Base-by-base conservation (phyloP, 2,329 filamentous ascomycete genomes). In the Calycina herbarum region DNA sequence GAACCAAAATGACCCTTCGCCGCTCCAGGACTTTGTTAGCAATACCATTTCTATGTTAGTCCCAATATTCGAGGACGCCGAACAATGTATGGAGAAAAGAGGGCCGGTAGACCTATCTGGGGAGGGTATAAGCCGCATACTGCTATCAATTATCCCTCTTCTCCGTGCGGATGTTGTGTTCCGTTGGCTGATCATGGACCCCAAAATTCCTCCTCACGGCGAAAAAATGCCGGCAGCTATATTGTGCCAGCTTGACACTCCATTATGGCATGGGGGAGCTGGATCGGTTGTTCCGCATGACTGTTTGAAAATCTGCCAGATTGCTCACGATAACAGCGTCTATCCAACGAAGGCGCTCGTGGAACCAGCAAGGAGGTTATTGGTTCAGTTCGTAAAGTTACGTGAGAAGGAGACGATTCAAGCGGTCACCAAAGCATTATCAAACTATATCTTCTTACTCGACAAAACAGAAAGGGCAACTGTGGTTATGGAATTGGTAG, bases 101-200 rank as follows among this genome's bases (percentile, higher is more conserved):
- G 64, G 59, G 59, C n/a, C 51, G 20, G 87, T 86, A 0, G 89
- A 91, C 65, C 80, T 91, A 27, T 81, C 90, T 3, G 85, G 86
- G 31, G 87, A 90, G 71, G 85, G 86, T 0, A 81, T 82, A 15
- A 83, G 86, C 70, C 80, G 79, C n/a, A 79, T 92, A 0, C 79
- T 89, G 11, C 79, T 85, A 6, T 82, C 87, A 4, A 75, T 83
- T 82, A 1, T 63, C 83, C 84, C 85, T 0, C 33, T 67, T 35
- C 24, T 69, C 7, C 45, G 62, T 27, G 61, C 56, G 17, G 64
- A 66, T 35, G 40, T 59, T 45, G 33, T 61, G 11, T 61, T 66
- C 57, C 62, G 64, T n/a, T 62, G 42, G 57, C 42, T 61, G 13
- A 13, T 15, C 11, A 27, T 6, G 45, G 45, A 24, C 4, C 11